Percentiles rank a stretch among this genome's conserved stretches.
Evolutionary conservation across 2,329 filamentous ascomycete genomes (phyloP).

Genomic region (Stylonectria norvegica): DNA sequence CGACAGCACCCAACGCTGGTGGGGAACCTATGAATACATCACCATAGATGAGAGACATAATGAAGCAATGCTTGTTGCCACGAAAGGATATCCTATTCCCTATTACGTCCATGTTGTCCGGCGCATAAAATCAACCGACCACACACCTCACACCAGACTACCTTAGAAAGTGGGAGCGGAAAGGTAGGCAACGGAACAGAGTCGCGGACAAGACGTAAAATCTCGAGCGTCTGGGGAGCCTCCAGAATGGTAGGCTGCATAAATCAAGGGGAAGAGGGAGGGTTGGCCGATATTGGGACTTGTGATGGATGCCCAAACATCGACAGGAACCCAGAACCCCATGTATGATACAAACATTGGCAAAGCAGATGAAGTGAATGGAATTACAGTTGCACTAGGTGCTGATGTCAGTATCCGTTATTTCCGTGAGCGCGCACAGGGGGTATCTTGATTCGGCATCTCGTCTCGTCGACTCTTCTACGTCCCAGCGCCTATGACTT

Average conservation of each 20-base stretch:
- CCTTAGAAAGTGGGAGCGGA: not conserved
- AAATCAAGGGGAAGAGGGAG: conserved; percentile 4
- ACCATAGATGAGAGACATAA: conserved; percentile 54
- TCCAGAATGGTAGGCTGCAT: too few species aligned
- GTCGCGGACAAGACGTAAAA: not conserved
- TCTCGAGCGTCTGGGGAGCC: too few species aligned
- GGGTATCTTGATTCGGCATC: conserved; percentile 13
- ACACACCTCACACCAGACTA: not conserved
- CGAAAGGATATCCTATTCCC: conserved; percentile 19
- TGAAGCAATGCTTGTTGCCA: conserved; percentile 52
- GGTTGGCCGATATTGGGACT: conserved; percentile 8
- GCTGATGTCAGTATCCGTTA: conserved; percentile 10
- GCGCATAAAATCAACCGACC: not conserved
- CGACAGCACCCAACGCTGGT: conserved; percentile 43
- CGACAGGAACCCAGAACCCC: conserved; percentile 18
- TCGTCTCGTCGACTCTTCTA: not conserved
- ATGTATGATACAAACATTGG: conserved; percentile 26
- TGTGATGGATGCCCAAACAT: conserved; percentile 12
- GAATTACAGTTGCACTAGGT: conserved; percentile 16
- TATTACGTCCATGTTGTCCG: conserved; percentile 14
- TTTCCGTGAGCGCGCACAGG: not conserved
- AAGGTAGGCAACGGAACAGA: not conserved
- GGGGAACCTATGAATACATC: conserved; percentile 64
- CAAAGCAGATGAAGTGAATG: conserved; percentile 22
- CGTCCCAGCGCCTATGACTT: conserved; percentile 29